Evolutionary conservation across 306 rosid genomes (phyloP).

Genomic region (Clitoria ternatea): DNA sequence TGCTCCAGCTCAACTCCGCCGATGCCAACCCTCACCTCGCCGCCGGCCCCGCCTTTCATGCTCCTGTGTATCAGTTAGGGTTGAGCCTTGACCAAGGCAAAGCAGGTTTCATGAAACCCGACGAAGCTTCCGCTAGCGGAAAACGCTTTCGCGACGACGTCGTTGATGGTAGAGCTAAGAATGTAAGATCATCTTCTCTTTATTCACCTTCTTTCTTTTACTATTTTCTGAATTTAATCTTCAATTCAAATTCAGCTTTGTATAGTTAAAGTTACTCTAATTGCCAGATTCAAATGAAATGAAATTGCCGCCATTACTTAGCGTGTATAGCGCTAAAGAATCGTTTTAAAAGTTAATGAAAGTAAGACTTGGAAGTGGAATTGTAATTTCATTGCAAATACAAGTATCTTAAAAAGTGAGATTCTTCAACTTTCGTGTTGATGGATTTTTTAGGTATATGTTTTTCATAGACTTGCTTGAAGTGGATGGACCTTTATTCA

Average conservation of each 20-base stretch:
- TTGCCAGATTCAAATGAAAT: neutral
- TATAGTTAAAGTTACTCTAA: neutral
- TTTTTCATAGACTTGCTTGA: too few species aligned
- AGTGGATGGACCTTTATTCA: neutral
- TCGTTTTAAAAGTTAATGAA: slow-evolving; percentile 2
- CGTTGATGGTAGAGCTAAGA: slow-evolving; percentile 66
- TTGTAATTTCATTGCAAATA: neutral
- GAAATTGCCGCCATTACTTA: neutral
- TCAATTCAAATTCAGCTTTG: slow-evolving; percentile 2
- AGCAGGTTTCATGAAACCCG: slow-evolving; percentile 70
- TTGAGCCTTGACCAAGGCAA: slow-evolving; percentile 93
- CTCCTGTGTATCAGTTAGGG: slow-evolving; percentile 75
- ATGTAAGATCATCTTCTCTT: slow-evolving; percentile 42
- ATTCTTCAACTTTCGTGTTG: neutral
- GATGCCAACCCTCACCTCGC: slow-evolving; percentile 59
- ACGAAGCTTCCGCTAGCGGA: slow-evolving; percentile 84
- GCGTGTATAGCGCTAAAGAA: neutral
- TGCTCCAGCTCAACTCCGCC: slow-evolving; percentile 88
- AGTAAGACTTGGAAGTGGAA: neutral
- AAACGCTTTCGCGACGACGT: slow-evolving; percentile 78
- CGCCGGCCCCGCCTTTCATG: slow-evolving; percentile 44
- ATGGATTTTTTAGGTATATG: neutral
- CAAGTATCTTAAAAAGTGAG: neutral
- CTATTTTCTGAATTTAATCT: neutral
- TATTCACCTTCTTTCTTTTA: neutral